Percentiles rank a stretch among this genome's conserved stretches.
phyloP scores from a whole-genome alignment of 169 alveolate genomes.

The Miamiensis avidus region DNA sequence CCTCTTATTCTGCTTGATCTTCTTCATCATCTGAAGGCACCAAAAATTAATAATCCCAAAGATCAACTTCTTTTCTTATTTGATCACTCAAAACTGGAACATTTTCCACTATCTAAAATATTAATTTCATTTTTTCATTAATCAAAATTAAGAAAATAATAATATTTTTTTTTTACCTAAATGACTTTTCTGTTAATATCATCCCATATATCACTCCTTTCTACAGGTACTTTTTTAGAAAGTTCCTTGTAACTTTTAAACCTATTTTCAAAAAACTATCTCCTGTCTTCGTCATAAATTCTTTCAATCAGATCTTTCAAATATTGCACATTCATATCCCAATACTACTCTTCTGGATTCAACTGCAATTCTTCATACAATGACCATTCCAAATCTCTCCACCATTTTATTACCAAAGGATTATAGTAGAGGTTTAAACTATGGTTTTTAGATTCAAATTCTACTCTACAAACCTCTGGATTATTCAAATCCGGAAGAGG shows the following conservation, averaged over 20 bases:
- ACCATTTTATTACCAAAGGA: conserved; percentile 22
- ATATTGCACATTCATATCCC: conserved; percentile 64
- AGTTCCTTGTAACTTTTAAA: conserved; percentile 38
- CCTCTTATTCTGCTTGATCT: conserved; percentile 42
- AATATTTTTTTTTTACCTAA: background rate
- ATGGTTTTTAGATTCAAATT: conserved; percentile 55
- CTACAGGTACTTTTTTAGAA: conserved; percentile 52
- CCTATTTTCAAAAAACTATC: conserved; percentile 40
- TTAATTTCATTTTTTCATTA: no score
- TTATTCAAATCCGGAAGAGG: conserved; percentile 61
- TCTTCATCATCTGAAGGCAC: conserved; percentile 53
- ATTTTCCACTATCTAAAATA: conserved; percentile 19
- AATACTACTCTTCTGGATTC: conserved; percentile 33
- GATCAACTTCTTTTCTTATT: conserved; percentile 53
- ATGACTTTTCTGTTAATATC: conserved; percentile 6
- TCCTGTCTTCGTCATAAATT: conserved; percentile 46
- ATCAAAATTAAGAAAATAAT: no score
- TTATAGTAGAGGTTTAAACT: conserved; percentile 3
- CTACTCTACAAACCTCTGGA: conserved; percentile 49
- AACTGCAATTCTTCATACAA: conserved; percentile 22
- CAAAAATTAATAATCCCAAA: conserved; percentile 55
- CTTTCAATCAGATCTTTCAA: conserved; percentile 31
- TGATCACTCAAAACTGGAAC: conserved; percentile 49
- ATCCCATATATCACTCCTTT: conserved; percentile 42
- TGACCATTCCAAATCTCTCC: conserved; percentile 43